Evolutionary conservation across 192 early-diverging fungal genomes (phyloP).

Genomic region (Pecoramyces ruminantium): DNA sequence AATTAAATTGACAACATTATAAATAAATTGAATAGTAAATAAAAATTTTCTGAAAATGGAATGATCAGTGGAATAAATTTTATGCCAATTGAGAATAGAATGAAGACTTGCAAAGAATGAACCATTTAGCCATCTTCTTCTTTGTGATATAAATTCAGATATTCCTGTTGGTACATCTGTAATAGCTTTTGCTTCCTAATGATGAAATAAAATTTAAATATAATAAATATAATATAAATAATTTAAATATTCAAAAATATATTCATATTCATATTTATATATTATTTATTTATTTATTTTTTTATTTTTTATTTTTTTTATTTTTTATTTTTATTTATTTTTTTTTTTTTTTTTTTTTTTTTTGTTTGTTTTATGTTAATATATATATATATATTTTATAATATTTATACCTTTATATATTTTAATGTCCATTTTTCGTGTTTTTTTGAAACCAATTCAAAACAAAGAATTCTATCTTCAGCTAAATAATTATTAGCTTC

Average conservation of each 20-base stretch:
- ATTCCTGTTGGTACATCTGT: slow-evolving; percentile 58
- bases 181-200: slow-evolving; percentile 31
- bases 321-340: too few relatives aligned
- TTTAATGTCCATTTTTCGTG: slow-evolving; percentile 47
- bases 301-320: too few relatives aligned
- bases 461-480: slow-evolving; percentile 63
- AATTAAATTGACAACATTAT: slow-evolving; percentile 60
- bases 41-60: slow-evolving; percentile 48
- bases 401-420: slow-evolving; percentile 47
- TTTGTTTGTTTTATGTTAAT: background rate
- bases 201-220: too few relatives aligned
- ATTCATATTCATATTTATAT: too few relatives aligned
- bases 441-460: slow-evolving; percentile 58
- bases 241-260: too few relatives aligned
- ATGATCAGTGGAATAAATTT: slow-evolving; percentile 65
- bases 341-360: background rate
- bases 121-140: slow-evolving; percentile 87
- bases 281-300: too few relatives aligned
- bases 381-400: background rate
- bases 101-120: slow-evolving; percentile 87
- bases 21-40: slow-evolving; percentile 60
- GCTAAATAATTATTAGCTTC: slow-evolving; percentile 31
- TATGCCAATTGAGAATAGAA: slow-evolving; percentile 57
- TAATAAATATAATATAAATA: too few relatives aligned
- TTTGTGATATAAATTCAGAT: slow-evolving; percentile 59